Evolutionary conservation across 78 protist species (phyloP).

Genomic region (Pigoraptor vietnamica): DNA sequence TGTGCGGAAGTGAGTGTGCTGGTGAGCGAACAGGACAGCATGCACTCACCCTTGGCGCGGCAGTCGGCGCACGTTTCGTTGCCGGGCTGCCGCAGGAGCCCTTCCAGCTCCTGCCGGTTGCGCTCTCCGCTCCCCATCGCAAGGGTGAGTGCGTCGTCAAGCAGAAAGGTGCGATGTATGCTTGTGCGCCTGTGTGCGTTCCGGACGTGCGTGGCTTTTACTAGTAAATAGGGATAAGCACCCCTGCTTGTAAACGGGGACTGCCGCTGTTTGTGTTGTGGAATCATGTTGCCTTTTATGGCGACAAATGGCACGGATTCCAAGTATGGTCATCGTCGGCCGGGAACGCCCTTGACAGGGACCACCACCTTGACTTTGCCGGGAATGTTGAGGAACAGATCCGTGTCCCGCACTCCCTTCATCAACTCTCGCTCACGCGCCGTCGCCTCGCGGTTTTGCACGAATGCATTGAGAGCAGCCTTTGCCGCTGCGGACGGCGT

Average conservation of each 20-base stretch:
- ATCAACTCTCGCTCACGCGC: slow-evolving; percentile 11
- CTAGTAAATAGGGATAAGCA: too few species aligned
- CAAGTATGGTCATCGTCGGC: neutral
- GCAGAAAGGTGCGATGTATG: too few species aligned
- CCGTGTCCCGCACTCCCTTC: slow-evolving; percentile 10
- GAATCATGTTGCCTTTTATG: neutral
- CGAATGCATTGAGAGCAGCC: neutral
- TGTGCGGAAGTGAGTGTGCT: neutral
- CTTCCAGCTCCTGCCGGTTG: neutral
- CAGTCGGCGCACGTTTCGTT: neutral
- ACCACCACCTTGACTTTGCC: neutral
- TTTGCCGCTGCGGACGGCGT: neutral
- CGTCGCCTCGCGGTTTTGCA: neutral
- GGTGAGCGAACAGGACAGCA: neutral
- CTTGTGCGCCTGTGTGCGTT: too few species aligned
- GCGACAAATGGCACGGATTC: neutral
- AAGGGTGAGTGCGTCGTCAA: too few species aligned
- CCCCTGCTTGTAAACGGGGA: too few species aligned
- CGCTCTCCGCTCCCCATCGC: neutral
- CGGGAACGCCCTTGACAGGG: neutral
- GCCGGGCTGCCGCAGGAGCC: neutral
- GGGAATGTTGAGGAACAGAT: neutral
- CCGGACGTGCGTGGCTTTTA: too few species aligned
- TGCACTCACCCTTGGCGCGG: neutral
- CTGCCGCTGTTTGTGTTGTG: neutral